phyloP scores from a whole-genome alignment of 768 basidiomycete genomes.

The Imleria badia region DNA sequence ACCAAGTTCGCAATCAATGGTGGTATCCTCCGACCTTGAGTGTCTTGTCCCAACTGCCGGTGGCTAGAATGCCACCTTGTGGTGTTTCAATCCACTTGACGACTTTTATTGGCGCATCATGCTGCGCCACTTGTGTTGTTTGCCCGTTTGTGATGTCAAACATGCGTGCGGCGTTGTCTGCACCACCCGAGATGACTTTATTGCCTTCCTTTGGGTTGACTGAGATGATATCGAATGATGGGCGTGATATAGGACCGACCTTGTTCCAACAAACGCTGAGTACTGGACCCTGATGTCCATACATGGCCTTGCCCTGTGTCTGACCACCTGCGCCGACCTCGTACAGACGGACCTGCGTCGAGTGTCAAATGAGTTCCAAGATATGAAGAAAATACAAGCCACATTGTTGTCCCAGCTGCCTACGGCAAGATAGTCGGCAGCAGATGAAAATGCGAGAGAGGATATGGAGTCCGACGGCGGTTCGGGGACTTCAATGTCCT shows the following conservation, averaged over 20 bases:
- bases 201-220: conserved; percentile 66
- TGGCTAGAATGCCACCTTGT: conserved; percentile 75
- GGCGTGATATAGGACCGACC: conserved; percentile 37
- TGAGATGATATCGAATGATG: conserved; percentile 5
- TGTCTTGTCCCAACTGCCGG: conserved; percentile 98
- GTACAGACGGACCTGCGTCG: conserved; percentile 80
- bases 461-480: conserved; percentile 89
- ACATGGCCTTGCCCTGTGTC: conserved; percentile 88
- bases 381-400: not conserved
- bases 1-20: not conserved
- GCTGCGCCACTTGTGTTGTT: conserved; percentile 80
- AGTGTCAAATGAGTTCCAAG: conserved; percentile 6
- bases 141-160: conserved; percentile 87
- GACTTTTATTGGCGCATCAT: conserved; percentile 85
- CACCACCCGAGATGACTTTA: conserved; percentile 89
- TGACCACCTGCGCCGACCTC: conserved; percentile 81
- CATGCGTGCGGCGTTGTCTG: conserved; percentile 94
- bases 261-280: conserved; percentile 90
- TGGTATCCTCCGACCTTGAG: conserved; percentile 63
- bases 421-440: conserved; percentile 87
- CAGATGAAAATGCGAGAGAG: conserved; percentile 77
- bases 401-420: conserved; percentile 96
- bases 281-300: conserved; percentile 87
- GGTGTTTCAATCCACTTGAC: conserved; percentile 81
- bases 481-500: conserved; percentile 79